phyloP scores from a whole-genome alignment of 495 filamentous ascomycete genomes.

The Glutinoglossum americanum region DNA sequence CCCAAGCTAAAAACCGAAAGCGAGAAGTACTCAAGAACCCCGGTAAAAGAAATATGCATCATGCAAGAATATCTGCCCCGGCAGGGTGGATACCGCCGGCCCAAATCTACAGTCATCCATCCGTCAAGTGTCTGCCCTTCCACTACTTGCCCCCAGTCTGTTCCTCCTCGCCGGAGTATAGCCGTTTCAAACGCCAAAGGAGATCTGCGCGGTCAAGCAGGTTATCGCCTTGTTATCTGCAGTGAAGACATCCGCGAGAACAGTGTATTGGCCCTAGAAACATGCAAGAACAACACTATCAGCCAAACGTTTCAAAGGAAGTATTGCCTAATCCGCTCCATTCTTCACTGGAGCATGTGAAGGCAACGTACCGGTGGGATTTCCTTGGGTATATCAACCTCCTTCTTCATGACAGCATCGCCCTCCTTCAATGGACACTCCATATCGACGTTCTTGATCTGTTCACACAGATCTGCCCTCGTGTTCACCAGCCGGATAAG shows the following conservation, averaged over 20 bases:
- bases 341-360: neutral
- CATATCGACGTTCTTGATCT: conserved; percentile 70
- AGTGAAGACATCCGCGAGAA: conserved; percentile 64
- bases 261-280: conserved; percentile 65
- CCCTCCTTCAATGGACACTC: conserved; percentile 74
- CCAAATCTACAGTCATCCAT: neutral
- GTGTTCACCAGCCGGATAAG: conserved; percentile 72
- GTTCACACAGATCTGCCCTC: conserved; percentile 62
- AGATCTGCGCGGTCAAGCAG: conserved; percentile 51
- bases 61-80: neutral
- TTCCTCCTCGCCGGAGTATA: too few species aligned
- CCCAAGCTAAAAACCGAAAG: neutral
- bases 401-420: conserved; percentile 45
- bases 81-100: neutral
- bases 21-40: neutral
- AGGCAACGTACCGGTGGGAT: conserved; percentile 58
- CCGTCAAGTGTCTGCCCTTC: too few species aligned
- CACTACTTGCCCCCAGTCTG: too few species aligned
- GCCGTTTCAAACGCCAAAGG: conserved; percentile 19
- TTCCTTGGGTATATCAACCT: conserved; percentile 63
- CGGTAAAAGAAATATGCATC: neutral
- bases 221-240: conserved; percentile 48
- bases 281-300: neutral
- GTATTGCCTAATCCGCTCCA: neutral
- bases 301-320: neutral